Evolutionary conservation across 2,329 filamentous ascomycete species (phyloP).

Genomic region (Herpotrichia juniperi): DNA sequence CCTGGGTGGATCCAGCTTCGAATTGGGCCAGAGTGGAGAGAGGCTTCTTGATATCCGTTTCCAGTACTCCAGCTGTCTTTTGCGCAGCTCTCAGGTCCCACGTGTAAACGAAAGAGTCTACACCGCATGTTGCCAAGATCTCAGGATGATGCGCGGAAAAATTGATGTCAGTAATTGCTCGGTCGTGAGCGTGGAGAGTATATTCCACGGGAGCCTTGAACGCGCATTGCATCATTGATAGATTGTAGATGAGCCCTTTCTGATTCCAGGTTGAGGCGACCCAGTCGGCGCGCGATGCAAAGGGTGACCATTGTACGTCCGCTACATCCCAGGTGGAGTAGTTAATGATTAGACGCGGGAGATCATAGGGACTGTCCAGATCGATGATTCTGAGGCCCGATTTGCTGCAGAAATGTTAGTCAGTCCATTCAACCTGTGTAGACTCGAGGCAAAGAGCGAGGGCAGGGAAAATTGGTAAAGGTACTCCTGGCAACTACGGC

Average conservation of each 20-base stretch:
- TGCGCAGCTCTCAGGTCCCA: conserved; percentile 83
- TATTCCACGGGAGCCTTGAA: conserved; percentile 84
- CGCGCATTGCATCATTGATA: conserved; percentile 61
- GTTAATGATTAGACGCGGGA: conserved; percentile 83
- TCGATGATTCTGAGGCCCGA: conserved; percentile 92
- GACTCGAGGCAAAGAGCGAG: neutral
- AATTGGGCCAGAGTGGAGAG: conserved; percentile 79
- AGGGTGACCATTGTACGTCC: conserved; percentile 96
- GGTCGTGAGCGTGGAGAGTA: conserved; percentile 81
- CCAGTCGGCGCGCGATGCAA: conserved; percentile 88
- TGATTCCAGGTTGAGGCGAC: conserved; percentile 94
- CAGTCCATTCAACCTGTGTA: neutral
- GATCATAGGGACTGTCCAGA: conserved; percentile 85
- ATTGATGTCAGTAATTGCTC: conserved; percentile 95
- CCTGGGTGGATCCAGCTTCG: conserved; percentile 91
- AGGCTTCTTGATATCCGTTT: conserved; percentile 9
- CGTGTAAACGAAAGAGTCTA: conserved; percentile 90
- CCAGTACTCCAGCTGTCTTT: conserved; percentile 65
- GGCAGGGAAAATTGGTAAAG: too few species aligned
- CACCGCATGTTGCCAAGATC: conserved; percentile 84
- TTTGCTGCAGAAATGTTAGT: conserved; percentile 56
- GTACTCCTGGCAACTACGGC: too few species aligned
- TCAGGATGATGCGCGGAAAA: conserved; percentile 94
- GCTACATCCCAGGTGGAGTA: conserved; percentile 93
- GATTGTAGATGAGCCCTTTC: conserved; percentile 91